Base-by-base conservation (phyloP, 192 early-diverging fungal genomes). In the Dissophora globulifera region DNA sequence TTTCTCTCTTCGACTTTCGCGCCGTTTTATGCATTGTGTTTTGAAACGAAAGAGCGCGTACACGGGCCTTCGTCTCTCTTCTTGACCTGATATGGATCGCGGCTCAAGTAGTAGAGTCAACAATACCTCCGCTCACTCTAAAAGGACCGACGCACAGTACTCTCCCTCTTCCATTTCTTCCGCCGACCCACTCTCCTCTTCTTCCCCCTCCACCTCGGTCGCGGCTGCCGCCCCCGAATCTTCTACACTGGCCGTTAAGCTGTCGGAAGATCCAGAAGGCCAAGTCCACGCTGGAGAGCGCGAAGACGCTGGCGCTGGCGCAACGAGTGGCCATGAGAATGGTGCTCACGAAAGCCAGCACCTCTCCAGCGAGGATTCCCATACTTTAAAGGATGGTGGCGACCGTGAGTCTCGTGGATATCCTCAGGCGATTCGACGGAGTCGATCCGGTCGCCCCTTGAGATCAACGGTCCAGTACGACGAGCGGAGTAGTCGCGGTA, bases 211-310 rank as follows among this genome's bases (percentile, higher is more conserved):
- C n/a, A 62, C 59, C 3, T 55, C 69, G 9, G 69, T 62, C 13
- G 69, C 69, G 4, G 69, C 69, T 8, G 69, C 69, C n/a, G 69
- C 69, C 23, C 69, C 69, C 29, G 69, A 71, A 57, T 5, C 69
- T 32, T 71, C 69, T 8, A 71, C 60, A 38, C 47, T 71, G 60
- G 69, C 69, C 25, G 69, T 71, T 8, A 71, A 71, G 25, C 46
- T 71, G 15, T 71, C 69, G 4, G 69, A 71, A 50, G 50, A 54
- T 17, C 53, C 58, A 5, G 67, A 69, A 47, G 43, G 65, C 38
- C 65, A 67, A 26, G 35, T 50, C 45, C 46, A 38, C 3, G n/a
- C 51, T 27, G 50, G 48, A 17, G 49, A n/a, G n/a, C n/a, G n/a
- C n/a, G n/a, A n/a, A n/a, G n/a, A n/a, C n/a, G n/a, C n/a, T n/a